Base-by-base conservation (phyloP, 441 rosid genomes). In the Manihot esculenta region DNA sequence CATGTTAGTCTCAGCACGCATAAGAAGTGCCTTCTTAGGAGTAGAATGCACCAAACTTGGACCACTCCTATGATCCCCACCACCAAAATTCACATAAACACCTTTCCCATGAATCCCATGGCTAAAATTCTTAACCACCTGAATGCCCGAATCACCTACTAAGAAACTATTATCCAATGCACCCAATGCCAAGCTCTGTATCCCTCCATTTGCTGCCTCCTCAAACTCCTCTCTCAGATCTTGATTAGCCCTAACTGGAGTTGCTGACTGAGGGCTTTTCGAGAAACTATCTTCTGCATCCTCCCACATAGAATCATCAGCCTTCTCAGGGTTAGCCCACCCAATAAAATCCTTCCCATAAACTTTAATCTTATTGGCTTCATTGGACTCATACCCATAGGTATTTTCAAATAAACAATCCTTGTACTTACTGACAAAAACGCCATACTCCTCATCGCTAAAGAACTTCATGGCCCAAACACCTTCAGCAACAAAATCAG, bases 261-360 rank as follows among this genome's bases (percentile, higher is more conserved):
- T 88, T 3, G 79, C 85, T 2, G 86, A 81, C 30, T 65, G 79
- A 2, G 98, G 97, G 76, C 90, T 89, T 62, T 82, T 80, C 33
- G 79, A 78, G 41, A 84, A 78, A 63, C 80, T 76, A 62, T 87
- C 96, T 62, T 92, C 99, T 10, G 97, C 98, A 76, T 92, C 99
- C 71, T 92, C 97, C 99, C 98, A 95, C 87, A 92, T 81, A 0
- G 98, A 95, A 79, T 95, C 99, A 77, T 95, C 99, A 17, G 99
- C 97, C 62, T 77, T 87, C 54, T 89, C 93, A 9, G 98, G 99
- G 48, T 89, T 89, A 11, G 85, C 97, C 99, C 99, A 91, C 33
- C 93, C 97, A 48, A 89, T 80, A 75, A 95, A 95, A 77, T 93
- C 97, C 81, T 95, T 91, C 57, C 99, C 98, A 17, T 84, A 95